A percentile compares a stretch with the other conserved stretches of the same genome.
phyloP scores from a whole-genome alignment of 805 yeast species.

The Yarrowia sp. region DNA sequence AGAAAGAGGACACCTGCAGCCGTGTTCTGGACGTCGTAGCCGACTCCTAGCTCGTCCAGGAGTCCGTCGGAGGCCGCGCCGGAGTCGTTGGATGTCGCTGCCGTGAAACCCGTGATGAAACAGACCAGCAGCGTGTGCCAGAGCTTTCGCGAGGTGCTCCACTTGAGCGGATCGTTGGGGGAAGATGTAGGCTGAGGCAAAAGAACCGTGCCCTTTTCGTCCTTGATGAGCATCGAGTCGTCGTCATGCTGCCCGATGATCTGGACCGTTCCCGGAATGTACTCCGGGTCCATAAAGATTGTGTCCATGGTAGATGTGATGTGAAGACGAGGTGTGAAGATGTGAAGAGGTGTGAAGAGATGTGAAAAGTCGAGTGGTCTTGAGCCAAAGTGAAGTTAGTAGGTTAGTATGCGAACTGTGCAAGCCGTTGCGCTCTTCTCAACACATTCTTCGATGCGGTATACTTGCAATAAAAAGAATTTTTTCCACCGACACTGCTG shows the following conservation, averaged over 20 bases:
- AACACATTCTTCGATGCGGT: too few species aligned
- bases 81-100: slow-evolving; percentile 67
- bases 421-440: too few species aligned
- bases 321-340: too few species aligned
- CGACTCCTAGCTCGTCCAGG: slow-evolving; percentile 59
- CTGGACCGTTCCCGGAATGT: slow-evolving; percentile 33
- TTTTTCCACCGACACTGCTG: neutral
- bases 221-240: slow-evolving; percentile 11
- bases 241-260: slow-evolving; percentile 9
- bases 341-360: too few species aligned
- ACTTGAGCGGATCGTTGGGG: slow-evolving; percentile 67
- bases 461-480: slow-evolving; percentile 4
- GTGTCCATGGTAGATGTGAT: slow-evolving; percentile 8
- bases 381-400: too few species aligned
- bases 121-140: slow-evolving; percentile 44
- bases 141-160: slow-evolving; percentile 52
- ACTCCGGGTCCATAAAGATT: slow-evolving; percentile 30
- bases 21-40: slow-evolving; percentile 68
- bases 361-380: neutral
- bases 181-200: slow-evolving; percentile 67
- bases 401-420: neutral
- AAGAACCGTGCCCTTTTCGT: slow-evolving; percentile 47
- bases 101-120: slow-evolving; percentile 47
- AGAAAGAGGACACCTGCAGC: slow-evolving; percentile 78
- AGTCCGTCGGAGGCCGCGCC: slow-evolving; percentile 68